Evolutionary conservation across 768 basidiomycete species (phyloP), one percentile per base, ranked within the genome.

Genomic region (Steccherinum ochraceum): DNA sequence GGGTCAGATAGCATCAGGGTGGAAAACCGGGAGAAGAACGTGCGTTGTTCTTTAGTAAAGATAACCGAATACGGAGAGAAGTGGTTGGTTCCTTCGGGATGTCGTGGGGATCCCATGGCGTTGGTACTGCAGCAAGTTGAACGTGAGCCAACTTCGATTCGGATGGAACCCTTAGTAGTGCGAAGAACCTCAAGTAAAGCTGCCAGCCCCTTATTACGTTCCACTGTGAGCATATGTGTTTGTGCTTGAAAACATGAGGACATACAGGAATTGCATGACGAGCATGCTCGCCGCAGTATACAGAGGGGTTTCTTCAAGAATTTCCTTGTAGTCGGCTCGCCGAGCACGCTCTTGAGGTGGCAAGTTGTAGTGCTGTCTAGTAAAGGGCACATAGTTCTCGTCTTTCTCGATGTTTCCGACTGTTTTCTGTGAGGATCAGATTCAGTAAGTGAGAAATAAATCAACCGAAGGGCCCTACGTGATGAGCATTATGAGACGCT

Each of bases 271-370:
- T 45, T 63, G 62, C 65, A 66, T 66, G 11, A 66, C 52, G 11
- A 64, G 40, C 54, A 66, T 51, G 19, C 60, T 53, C 20, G 45
- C 54, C 23, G 61, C 50, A 27, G 64, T 65, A 49, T 57, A 59
- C 10, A 62, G 45, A 13, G 65, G 65, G 40, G 65, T 63, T 52
- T 66, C 65, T 46, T 66, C 65, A 24, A 66, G 58, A 5, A 66
- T 53, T 43, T 66, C 65, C 20, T 56, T 55, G 45, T 66, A 66
- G 53, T 65, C 64, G 5, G 60, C 56, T 5, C 50, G 56, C 3
- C 43, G 48, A 12, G 61, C 57, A 21, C 52, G 55, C 48, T 62
- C 51, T 45, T 55, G 50, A 19, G 60, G 55, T 12, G 65, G 65
- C 2, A 66, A 56, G 18, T 57, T 57, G 55, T 57, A 60, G 11